Percentiles rank a stretch among this genome's conserved stretches.
Evolutionary conservation across 768 basidiomycete species (phyloP).

Genomic region (Pholiota microspora): DNA sequence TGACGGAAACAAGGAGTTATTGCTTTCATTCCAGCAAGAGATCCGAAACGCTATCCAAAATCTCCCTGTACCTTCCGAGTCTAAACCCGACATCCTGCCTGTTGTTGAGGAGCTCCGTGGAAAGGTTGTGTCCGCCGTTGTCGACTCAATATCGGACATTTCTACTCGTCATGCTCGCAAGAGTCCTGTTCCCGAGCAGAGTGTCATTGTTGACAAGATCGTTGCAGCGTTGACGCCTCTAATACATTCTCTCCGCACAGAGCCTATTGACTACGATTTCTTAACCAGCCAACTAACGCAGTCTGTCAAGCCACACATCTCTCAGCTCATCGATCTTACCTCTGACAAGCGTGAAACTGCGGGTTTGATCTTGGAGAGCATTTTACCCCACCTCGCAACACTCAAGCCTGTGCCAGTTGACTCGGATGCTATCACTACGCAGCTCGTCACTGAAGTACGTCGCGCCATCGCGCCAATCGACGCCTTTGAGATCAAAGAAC

Average conservation of each 20-base stretch:
- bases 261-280: slow-evolving; percentile 75
- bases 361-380: slow-evolving; percentile 69
- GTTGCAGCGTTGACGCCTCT: slow-evolving; percentile 56
- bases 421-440: slow-evolving; percentile 50
- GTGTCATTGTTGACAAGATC: slow-evolving; percentile 60
- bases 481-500: slow-evolving; percentile 85
- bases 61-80: slow-evolving; percentile 26
- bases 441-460: slow-evolving; percentile 69
- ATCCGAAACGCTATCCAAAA: slow-evolving; percentile 48
- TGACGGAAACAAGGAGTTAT: slow-evolving; percentile 62
- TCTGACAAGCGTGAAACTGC: slow-evolving; percentile 90
- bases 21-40: slow-evolving; percentile 56
- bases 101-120: slow-evolving; percentile 58
- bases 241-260: slow-evolving; percentile 57
- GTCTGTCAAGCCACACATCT: slow-evolving; percentile 86
- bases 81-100: slow-evolving; percentile 33
- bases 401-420: slow-evolving; percentile 41
- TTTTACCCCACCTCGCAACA: slow-evolving; percentile 63
- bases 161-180: slow-evolving; percentile 50
- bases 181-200: slow-evolving; percentile 51
- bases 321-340: slow-evolving; percentile 85
- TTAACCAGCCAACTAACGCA: slow-evolving; percentile 75
- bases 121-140: slow-evolving; percentile 56
- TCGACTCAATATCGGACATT: slow-evolving; percentile 56
- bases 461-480: slow-evolving; percentile 74